phyloP scores from a whole-genome alignment of 768 basidiomycete genomes.

The Suillus spraguei region DNA sequence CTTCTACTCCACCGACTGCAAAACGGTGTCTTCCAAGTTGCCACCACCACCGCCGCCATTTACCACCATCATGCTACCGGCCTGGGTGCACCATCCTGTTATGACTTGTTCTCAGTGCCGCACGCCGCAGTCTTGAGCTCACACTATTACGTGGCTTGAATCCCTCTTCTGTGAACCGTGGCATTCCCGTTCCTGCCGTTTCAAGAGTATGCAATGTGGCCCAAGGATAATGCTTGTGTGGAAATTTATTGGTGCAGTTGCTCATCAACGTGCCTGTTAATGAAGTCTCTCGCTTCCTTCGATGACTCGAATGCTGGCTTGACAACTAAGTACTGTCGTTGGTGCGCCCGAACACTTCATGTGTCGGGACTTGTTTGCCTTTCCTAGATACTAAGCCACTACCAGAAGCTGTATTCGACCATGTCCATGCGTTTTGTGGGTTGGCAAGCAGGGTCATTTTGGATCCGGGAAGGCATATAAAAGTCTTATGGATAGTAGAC shows the following conservation, averaged over 20 bases:
- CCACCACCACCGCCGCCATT: neutral
- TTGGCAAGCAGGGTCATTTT: neutral
- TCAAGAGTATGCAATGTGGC: neutral
- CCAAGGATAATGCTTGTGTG: neutral
- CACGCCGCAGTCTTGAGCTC: neutral
- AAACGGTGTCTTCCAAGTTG: neutral
- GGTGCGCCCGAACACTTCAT: neutral
- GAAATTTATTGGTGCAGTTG: neutral
- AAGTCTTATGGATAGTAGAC: neutral
- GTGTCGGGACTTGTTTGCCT: neutral
- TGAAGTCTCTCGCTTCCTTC: neutral
- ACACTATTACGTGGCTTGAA: neutral
- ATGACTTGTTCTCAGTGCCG: neutral
- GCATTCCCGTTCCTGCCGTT: no score
- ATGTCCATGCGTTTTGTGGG: neutral
- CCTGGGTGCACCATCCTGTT: neutral
- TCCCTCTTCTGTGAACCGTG: neutral
- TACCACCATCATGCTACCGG: neutral
- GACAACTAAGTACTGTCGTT: neutral
- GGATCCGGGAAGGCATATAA: neutral
- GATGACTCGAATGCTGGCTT: neutral
- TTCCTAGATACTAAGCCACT: neutral
- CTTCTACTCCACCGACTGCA: neutral
- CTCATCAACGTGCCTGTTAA: neutral
- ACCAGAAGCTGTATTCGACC: neutral